A percentile compares a stretch with the other conserved stretches of the same genome.
Evolutionary conservation across 2,329 filamentous ascomycete species (phyloP).

Genomic region (Ascochyta lentis): DNA sequence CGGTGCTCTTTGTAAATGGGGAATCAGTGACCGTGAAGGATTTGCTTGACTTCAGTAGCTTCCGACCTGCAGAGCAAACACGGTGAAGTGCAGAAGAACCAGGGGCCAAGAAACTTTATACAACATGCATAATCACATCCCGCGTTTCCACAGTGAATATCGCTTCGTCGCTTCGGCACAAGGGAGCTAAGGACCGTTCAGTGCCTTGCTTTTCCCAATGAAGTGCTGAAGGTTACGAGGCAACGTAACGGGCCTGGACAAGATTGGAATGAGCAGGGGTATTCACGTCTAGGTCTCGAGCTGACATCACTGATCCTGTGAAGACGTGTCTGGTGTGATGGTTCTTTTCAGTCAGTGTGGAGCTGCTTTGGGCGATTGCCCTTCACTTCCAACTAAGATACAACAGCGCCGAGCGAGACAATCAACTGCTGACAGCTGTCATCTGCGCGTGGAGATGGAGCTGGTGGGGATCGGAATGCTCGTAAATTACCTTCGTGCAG

Average conservation of each 20-base stretch:
- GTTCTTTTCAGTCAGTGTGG: not conserved
- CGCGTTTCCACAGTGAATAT: constrained; percentile 16
- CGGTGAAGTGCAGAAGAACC: constrained; percentile 11
- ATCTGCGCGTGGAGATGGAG: constrained; percentile 21
- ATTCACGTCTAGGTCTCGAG: not conserved
- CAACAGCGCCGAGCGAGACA: constrained; percentile 4
- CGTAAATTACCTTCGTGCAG: constrained; percentile 4
- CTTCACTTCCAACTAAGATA: not conserved
- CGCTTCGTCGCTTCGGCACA: constrained; percentile 12
- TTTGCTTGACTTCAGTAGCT: constrained; percentile 3
- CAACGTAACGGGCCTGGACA: constrained; percentile 10
- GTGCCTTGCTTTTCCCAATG: constrained; percentile 18
- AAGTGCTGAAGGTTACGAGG: constrained; percentile 9
- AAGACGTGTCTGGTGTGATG: not conserved
- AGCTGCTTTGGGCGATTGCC: not conserved
- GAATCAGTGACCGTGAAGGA: not conserved
- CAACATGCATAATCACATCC: constrained; percentile 9
- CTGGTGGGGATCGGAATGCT: constrained; percentile 10
- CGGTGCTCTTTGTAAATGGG: constrained; percentile 6
- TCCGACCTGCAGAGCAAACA: constrained; percentile 19
- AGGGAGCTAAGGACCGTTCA: constrained; percentile 10
- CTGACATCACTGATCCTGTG: not conserved
- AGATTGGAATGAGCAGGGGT: constrained; percentile 16
- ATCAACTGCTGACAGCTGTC: constrained; percentile 24
- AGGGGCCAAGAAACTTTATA: constrained; percentile 13